These are phyloP conservation scores for Tolypocladium ovalisporum DNA, from an alignment of 2,329 filamentous ascomycete genomes.

Conservation along the genomic window DNA sequence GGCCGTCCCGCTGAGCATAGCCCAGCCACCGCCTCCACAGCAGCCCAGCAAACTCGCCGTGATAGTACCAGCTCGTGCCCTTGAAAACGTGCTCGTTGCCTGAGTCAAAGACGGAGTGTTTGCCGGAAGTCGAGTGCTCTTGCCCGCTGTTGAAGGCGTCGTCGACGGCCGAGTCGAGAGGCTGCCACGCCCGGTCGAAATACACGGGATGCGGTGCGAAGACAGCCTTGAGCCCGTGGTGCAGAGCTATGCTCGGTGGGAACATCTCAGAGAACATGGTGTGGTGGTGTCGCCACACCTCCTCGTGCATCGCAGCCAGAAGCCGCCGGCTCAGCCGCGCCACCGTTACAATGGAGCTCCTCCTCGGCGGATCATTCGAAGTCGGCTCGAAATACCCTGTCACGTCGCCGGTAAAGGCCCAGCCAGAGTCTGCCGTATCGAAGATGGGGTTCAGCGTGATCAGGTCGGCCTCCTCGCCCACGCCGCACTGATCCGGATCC, in stretches of 20 bases:
- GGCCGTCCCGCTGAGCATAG: conserved; percentile 41
- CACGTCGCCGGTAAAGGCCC: conserved; percentile 60
- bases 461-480: conserved; percentile 62
- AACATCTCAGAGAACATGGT: conserved; percentile 77
- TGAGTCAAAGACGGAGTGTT: conserved; percentile 55
- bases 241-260: conserved; percentile 57
- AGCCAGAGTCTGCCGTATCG: conserved; percentile 58
- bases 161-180: conserved; percentile 51
- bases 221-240: conserved; percentile 68
- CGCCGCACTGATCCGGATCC: conserved; percentile 45
- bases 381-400: conserved; percentile 54
- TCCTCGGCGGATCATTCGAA: conserved; percentile 38
- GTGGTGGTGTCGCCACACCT: conserved; percentile 55
- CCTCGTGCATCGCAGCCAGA: conserved; percentile 62
- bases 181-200: conserved; percentile 64
- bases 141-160: conserved; percentile 68
- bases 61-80: conserved; percentile 78
- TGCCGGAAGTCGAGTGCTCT: conserved; percentile 54
- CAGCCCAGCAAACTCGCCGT: conserved; percentile 64
- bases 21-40: conserved; percentile 72
- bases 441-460: conserved; percentile 73
- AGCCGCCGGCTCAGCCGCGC: conserved; percentile 56
- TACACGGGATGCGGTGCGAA: conserved; percentile 76
- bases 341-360: conserved; percentile 62
- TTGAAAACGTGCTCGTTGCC: conserved; percentile 74